A percentile compares a stretch with the other conserved stretches of the same genome.
phyloP scores from a whole-genome alignment of 257 asterid species.

The Schizonepeta tenuifolia region DNA sequence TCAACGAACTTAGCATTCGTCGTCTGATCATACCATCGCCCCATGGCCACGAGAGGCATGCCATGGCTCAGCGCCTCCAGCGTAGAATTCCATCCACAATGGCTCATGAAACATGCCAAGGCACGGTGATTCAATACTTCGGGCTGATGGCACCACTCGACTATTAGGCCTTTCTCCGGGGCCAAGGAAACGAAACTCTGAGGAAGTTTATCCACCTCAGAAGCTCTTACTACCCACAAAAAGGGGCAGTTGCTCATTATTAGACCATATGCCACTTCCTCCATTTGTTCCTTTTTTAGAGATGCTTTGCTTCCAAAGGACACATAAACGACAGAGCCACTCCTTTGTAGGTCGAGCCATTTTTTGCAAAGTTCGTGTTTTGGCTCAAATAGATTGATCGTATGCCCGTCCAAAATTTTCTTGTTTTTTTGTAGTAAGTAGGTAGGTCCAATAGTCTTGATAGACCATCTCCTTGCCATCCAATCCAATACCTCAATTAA shows the following conservation, averaged over 20 bases:
- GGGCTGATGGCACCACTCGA: conserved; percentile 53
- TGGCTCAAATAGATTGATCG: conserved; percentile 36
- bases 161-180: conserved; percentile 36
- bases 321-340: conserved; percentile 33
- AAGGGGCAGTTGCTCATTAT: conserved; percentile 35
- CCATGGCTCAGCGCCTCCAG: conserved; percentile 43
- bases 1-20: conserved; percentile 38
- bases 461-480: conserved; percentile 37
- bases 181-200: conserved; percentile 24
- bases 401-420: conserved; percentile 16
- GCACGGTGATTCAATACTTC: conserved; percentile 43
- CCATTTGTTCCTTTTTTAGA: conserved; percentile 42
- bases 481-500: conserved; percentile 31
- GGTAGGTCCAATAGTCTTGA: conserved; percentile 44
- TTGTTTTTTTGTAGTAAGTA: conserved; percentile 2
- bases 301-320: conserved; percentile 43
- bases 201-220: conserved; percentile 46
- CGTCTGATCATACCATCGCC: conserved; percentile 35
- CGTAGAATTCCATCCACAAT: conserved; percentile 50
- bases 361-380: conserved; percentile 28
- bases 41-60: conserved; percentile 44
- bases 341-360: conserved; percentile 38
- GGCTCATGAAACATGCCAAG: conserved; percentile 44
- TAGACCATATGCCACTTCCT: conserved; percentile 46
- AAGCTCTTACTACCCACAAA: conserved; percentile 50